These are phyloP conservation scores for Leccinum subgranulosum DNA, from an alignment of 768 basidiomycete species.

Conservation along the genomic window DNA sequence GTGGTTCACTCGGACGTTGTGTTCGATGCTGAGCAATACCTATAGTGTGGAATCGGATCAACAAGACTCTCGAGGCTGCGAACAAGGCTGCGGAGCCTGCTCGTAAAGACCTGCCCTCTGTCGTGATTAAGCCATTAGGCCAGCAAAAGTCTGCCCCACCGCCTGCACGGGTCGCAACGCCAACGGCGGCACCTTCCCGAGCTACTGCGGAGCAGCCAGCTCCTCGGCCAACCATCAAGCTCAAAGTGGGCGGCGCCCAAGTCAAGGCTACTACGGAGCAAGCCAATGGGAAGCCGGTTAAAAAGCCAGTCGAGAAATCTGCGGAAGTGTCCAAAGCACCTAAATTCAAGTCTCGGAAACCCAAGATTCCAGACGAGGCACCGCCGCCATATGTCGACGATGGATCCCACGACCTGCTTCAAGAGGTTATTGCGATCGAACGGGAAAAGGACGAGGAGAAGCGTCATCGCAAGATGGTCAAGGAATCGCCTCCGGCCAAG, in stretches of 20 bases:
- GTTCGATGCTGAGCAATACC: conserved; percentile 6
- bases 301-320: conserved; percentile 25
- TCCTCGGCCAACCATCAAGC: conserved; percentile 60
- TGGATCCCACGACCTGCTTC: conserved; percentile 76
- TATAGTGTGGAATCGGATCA: conserved; percentile 88
- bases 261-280: conserved; percentile 35
- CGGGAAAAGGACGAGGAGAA: conserved; percentile 56
- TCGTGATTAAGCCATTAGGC: conserved; percentile 22
- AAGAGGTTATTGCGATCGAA: conserved; percentile 81
- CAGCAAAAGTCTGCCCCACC: conserved; percentile 17
- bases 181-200: conserved; percentile 14
- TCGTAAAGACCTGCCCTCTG: conserved; percentile 24
- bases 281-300: conserved; percentile 24
- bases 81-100: conserved; percentile 40
- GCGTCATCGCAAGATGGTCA: conserved; percentile 41
- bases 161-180: conserved; percentile 5
- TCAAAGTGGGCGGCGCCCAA: conserved; percentile 53
- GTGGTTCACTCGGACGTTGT: conserved; percentile 28
- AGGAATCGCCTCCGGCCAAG: conserved; percentile 36
- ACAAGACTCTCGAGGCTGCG: conserved; percentile 73
- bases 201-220: conserved; percentile 31
- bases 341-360: conserved; percentile 42
- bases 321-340: conserved; percentile 33
- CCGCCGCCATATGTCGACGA: conserved; percentile 73
- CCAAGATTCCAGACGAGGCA: conserved; percentile 44